phyloP scores from a whole-genome alignment of 164 flowering plant genomes.

The Piper longum region DNA sequence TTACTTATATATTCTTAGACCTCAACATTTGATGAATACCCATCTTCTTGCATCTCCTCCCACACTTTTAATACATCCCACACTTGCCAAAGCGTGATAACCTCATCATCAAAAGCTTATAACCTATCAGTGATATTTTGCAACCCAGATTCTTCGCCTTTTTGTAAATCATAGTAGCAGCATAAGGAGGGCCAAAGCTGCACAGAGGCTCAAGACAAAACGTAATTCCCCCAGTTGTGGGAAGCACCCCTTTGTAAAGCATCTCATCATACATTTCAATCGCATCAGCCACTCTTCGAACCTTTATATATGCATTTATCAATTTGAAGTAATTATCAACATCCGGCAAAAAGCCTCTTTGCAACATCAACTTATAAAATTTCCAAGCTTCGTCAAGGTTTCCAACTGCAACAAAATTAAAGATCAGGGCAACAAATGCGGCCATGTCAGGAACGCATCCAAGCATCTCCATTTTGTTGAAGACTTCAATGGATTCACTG shows the following conservation, averaged over 20 bases:
- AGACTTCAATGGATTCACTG: conserved; percentile 47
- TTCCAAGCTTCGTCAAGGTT: conserved; percentile 41
- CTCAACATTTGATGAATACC: conserved; percentile 52
- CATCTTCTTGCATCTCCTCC: conserved; percentile 80
- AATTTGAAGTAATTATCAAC: conserved; percentile 43
- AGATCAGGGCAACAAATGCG: conserved; percentile 64
- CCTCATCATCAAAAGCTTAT: conserved; percentile 68
- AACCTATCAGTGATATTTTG: conserved; percentile 46
- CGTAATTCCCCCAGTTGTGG: conserved; percentile 51
- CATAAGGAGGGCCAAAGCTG: conserved; percentile 86
- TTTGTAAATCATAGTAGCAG: conserved; percentile 69
- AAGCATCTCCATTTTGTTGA: conserved; percentile 38
- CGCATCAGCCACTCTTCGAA: conserved; percentile 74
- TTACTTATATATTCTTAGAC: conserved; percentile 59
- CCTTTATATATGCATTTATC: conserved; percentile 39
- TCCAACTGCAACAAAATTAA: conserved; percentile 35
- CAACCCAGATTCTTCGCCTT: conserved; percentile 61
- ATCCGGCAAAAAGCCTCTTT: conserved; percentile 34
- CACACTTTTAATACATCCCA: conserved; percentile 59
- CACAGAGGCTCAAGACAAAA: conserved; percentile 60
- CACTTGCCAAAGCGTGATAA: conserved; percentile 86
- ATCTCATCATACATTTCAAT: conserved; percentile 81
- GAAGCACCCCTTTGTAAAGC: conserved; percentile 45
- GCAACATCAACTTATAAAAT: conserved; percentile 42
- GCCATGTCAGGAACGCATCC: conserved; percentile 28